A percentile compares a stretch with the other conserved stretches of the same genome.
Evolutionary conservation across 2,329 filamentous ascomycete species (phyloP).

Genomic region (Sporothrix euskadiensis): DNA sequence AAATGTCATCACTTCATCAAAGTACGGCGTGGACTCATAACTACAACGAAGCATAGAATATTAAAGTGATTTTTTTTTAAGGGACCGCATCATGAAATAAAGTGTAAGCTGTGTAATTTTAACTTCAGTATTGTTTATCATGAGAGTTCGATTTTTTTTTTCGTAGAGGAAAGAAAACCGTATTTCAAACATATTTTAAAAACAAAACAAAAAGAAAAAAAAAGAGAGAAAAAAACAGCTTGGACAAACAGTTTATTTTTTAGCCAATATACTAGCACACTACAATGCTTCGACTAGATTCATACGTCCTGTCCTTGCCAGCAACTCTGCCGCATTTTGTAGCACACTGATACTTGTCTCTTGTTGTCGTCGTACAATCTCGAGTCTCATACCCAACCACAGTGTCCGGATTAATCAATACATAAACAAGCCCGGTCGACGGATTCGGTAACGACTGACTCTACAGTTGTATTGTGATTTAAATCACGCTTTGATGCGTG

Average conservation of each 20-base stretch:
- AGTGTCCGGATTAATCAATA: background rate
- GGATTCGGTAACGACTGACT: background rate
- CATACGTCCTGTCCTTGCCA: background rate
- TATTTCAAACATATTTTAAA: too few species aligned
- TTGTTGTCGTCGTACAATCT: slow-evolving; percentile 7
- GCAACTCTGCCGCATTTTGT: background rate
- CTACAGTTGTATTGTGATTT: background rate
- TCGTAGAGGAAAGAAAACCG: too few species aligned
- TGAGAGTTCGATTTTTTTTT: too few species aligned
- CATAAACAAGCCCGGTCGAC: background rate
- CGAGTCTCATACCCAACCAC: background rate
- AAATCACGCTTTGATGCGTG: background rate
- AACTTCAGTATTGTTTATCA: too few species aligned
- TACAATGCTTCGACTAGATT: background rate
- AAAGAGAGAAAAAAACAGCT: background rate
- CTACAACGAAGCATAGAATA: background rate
- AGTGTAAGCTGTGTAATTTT: too few species aligned
- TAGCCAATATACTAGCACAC: background rate
- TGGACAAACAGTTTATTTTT: background rate
- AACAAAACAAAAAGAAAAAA: background rate
- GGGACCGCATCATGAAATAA: too few species aligned
- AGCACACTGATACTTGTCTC: background rate
- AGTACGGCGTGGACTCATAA: background rate
- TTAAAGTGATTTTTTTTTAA: too few species aligned
- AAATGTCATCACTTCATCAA: background rate